phyloP scores from a whole-genome alignment of 2,329 filamentous ascomycete genomes.

The Colletotrichum camelliae region DNA sequence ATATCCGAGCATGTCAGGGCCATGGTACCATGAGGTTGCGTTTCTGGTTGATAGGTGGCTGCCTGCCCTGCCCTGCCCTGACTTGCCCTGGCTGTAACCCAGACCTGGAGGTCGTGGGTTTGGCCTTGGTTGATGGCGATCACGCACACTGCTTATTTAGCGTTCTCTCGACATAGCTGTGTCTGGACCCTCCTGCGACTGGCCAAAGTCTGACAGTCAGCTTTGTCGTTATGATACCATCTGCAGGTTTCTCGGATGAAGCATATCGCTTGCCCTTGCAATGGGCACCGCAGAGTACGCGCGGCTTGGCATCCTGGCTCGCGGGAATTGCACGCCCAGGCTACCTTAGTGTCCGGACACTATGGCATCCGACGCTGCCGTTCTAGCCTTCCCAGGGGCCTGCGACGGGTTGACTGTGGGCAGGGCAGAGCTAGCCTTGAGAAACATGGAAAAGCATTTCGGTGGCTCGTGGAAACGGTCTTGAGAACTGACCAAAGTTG shows the following conservation, averaged over 20 bases:
- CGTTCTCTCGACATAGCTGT: neutral
- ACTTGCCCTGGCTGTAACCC: neutral
- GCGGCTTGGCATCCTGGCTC: constrained; percentile 3
- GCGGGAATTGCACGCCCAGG: neutral
- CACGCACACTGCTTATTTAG: constrained; percentile 6
- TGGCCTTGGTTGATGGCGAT: constrained; percentile 2
- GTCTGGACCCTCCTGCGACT: neutral
- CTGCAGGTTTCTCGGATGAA: neutral
- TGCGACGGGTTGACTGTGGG: neutral
- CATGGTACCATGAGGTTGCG: neutral
- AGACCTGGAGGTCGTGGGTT: neutral
- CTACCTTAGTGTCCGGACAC: neutral
- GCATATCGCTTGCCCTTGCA: neutral
- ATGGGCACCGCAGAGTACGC: neutral
- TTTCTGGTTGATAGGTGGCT: neutral
- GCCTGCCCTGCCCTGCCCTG: neutral
- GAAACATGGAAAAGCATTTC: neutral
- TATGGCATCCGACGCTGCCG: neutral
- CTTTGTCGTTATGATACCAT: neutral
- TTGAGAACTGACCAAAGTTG: neutral
- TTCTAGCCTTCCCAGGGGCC: neutral
- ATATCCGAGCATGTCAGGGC: constrained; percentile 17
- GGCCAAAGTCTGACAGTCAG: neutral
- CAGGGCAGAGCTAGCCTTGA: neutral
- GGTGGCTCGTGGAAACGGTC: neutral